Conservation (phyloP, 768 basidiomycete genomes). For the Hirschioporus abietinus region DNA sequence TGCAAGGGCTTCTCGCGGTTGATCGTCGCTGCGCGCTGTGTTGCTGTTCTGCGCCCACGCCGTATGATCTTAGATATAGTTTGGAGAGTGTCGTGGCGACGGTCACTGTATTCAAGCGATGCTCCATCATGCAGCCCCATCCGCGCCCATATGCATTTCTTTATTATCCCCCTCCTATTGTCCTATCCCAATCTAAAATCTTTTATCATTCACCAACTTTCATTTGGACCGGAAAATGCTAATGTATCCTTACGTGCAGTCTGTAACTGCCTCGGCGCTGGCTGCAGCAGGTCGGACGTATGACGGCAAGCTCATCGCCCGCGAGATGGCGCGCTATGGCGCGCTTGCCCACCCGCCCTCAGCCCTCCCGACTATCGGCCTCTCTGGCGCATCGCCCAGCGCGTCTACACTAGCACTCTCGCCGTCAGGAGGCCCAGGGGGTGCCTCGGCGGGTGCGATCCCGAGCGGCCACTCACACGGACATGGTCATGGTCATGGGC, state of each 20-base stretch:
- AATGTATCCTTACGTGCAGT: not conserved
- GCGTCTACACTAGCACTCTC: slow-evolving; percentile 11
- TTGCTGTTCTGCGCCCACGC: not conserved
- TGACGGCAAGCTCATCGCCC: slow-evolving; percentile 72
- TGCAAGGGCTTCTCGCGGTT: not conserved
- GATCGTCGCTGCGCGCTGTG: not conserved
- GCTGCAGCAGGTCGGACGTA: slow-evolving; percentile 60
- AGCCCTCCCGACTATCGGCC: slow-evolving; percentile 40
- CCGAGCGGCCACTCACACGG: slow-evolving; percentile 11
- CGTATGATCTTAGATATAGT: not conserved
- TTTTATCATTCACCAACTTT: not conserved
- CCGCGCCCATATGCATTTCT: not conserved
- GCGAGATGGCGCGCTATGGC: slow-evolving; percentile 83
- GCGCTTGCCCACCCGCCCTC: slow-evolving; percentile 52
- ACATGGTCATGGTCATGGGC: slow-evolving; percentile 16
- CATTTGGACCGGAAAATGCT: too few relatives aligned
- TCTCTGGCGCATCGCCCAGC: slow-evolving; percentile 18
- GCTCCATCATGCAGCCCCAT: not conserved
- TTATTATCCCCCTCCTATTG: not conserved
- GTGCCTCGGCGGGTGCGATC: slow-evolving; percentile 29
- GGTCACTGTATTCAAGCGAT: not conserved
- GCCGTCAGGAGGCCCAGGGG: slow-evolving; percentile 31
- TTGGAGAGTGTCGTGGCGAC: not conserved
- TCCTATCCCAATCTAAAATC: not conserved
- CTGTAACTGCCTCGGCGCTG: not conserved